phyloP scores from a whole-genome alignment of 2,329 filamentous ascomycete species.

The Fusarium scirpi region DNA sequence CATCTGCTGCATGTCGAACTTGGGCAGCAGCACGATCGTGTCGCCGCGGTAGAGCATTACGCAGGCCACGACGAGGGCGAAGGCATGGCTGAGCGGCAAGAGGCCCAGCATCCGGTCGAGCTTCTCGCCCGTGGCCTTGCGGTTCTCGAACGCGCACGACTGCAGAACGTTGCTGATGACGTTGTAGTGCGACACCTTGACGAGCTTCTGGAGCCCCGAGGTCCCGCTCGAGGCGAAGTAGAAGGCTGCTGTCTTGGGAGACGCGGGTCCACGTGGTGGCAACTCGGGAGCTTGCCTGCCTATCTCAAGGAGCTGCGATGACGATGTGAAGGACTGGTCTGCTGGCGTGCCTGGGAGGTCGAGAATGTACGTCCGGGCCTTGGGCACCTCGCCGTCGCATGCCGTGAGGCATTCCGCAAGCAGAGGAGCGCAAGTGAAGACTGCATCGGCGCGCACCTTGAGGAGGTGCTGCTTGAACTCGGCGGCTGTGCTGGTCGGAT shows the following conservation, averaged over 20 bases:
- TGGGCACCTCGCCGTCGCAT: conserved; percentile 3
- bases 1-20: conserved; percentile 13
- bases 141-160: conserved; percentile 12
- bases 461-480: conserved; percentile 12
- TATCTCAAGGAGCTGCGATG: conserved; percentile 9
- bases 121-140: conserved; percentile 10
- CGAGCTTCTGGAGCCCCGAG: conserved; percentile 10
- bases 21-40: conserved; percentile 11
- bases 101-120: conserved; percentile 11
- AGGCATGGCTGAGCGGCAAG: conserved; percentile 11
- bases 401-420: conserved; percentile 5
- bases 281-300: conserved; percentile 9
- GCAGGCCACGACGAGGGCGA: conserved; percentile 9
- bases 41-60: conserved; percentile 13
- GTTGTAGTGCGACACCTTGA: conserved; percentile 13
- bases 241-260: conserved; percentile 6
- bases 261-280: conserved; percentile 1
- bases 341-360: conserved; percentile 10
- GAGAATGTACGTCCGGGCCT: conserved; percentile 8
- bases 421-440: conserved; percentile 12
- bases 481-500: conserved; percentile 11
- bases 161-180: conserved; percentile 10
- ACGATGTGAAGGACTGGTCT: conserved; percentile 8
- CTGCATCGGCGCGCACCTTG: conserved; percentile 6
- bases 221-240: conserved; percentile 12